Conservation (phyloP, 129 eudicot genomes). For the Smallanthus sonchifolius region DNA sequence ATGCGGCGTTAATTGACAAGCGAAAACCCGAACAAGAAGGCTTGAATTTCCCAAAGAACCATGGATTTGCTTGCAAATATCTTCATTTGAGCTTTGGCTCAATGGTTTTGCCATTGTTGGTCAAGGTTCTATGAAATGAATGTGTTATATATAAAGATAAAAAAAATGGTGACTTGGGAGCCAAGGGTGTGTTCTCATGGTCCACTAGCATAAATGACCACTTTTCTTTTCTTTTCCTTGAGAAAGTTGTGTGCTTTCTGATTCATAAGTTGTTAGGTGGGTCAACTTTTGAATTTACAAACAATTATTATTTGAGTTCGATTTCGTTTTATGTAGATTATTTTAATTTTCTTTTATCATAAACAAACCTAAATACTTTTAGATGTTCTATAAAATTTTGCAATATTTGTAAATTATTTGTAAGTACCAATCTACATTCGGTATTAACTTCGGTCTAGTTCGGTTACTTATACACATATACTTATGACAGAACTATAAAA, state of each 20-base stretch:
- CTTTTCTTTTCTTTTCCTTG: constrained; percentile 26
- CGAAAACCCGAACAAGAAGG: constrained; percentile 27
- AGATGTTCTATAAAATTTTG: background rate
- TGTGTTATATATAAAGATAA: constrained; percentile 20
- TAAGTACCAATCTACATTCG: too few species aligned
- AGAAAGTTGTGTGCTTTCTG: constrained; percentile 20
- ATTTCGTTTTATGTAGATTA: background rate
- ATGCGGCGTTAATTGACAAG: constrained; percentile 12
- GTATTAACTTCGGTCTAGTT: too few species aligned
- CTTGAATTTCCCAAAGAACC: constrained; percentile 35
- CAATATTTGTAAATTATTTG: background rate
- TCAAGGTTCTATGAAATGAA: constrained; percentile 13
- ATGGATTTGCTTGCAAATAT: constrained; percentile 52
- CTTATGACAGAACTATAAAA: too few species aligned
- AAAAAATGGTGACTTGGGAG: constrained; percentile 27
- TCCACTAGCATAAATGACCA: constrained; percentile 23
- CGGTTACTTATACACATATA: too few species aligned
- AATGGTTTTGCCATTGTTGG: constrained; percentile 27
- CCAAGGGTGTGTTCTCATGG: constrained; percentile 35
- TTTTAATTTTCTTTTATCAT: background rate
- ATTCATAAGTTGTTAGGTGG: constrained; percentile 16
- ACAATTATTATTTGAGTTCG: background rate
- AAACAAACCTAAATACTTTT: background rate
- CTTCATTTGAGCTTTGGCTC: constrained; percentile 40
- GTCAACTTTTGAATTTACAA: constrained; percentile 19